Conservation (phyloP, 331 rosid genomes). For the Telfairia occidentalis region DNA sequence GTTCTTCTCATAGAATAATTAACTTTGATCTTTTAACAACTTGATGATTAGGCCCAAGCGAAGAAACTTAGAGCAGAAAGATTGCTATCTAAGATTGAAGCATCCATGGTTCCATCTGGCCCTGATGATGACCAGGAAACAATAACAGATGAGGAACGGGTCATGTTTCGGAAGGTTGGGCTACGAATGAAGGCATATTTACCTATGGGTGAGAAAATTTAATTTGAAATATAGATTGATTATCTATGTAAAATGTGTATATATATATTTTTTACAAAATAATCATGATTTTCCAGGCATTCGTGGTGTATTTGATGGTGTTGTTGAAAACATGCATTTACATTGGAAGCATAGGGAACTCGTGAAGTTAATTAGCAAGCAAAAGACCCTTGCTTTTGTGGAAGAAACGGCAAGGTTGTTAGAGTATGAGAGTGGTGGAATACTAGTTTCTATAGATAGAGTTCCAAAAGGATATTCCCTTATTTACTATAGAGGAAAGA, state of each 20-base stretch:
- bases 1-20: background rate
- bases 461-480: slow-evolving; percentile 75
- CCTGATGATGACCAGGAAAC: slow-evolving; percentile 82
- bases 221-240: slow-evolving; percentile 13
- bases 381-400: slow-evolving; percentile 68
- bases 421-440: slow-evolving; percentile 87
- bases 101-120: slow-evolving; percentile 65
- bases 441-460: slow-evolving; percentile 75
- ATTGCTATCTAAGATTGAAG: slow-evolving; percentile 56
- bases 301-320: slow-evolving; percentile 79
- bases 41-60: slow-evolving; percentile 52
- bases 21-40: background rate
- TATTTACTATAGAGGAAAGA: slow-evolving; percentile 85
- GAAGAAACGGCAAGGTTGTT: slow-evolving; percentile 86
- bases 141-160: slow-evolving; percentile 88
- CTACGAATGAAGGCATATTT: slow-evolving; percentile 77
- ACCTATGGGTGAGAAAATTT: slow-evolving; percentile 56
- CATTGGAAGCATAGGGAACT: slow-evolving; percentile 93
- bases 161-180: slow-evolving; percentile 75
- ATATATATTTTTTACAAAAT: background rate
- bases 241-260: slow-evolving; percentile 18
- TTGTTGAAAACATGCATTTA: slow-evolving; percentile 94
- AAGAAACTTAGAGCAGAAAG: slow-evolving; percentile 70
- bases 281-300: slow-evolving; percentile 42
- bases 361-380: slow-evolving; percentile 76